Evolutionary conservation across 768 basidiomycete species (phyloP), one percentile per base, ranked within the genome.

Genomic region (Lenzites betulinus): DNA sequence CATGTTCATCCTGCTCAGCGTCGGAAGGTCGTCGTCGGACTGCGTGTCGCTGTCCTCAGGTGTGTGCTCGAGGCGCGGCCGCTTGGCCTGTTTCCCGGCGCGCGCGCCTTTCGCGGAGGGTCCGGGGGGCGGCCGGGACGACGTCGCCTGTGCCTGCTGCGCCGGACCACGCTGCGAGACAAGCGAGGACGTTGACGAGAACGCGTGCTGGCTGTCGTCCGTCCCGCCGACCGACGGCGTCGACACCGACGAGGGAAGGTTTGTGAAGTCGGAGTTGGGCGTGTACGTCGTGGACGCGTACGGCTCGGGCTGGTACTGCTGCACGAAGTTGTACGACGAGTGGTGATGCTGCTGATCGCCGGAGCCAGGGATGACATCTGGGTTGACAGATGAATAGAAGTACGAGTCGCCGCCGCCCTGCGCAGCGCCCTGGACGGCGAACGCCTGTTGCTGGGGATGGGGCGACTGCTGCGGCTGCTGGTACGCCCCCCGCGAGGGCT

Each of bases 41-140:
- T 62, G 60, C 13, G 58, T 47, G 12, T 59, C 64, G 60, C 64
- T 65, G 35, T 66, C 65, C 25, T 56, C 58, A 41, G 59, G 60
- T 5, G 59, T 53, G n/a, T 59, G 59, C 4, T 62, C 58, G 36
- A 50, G 20, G 23, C 62, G 65, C 42, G 39, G 43, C 1, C 65
- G 65, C 54, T 64, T 64, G 22, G 38, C 28, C 38, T 46, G 43
- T 36, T 47, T 55, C 50, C 30, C 30, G 9, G 20, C 50, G 11
- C 51, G 42, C 5, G 6, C 30, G 30, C 30, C 30, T 33, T 11
- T 4, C 11, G 49, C 23, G 11, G 52, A 46, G 7, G 48, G 16
- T 12, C 57, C 62, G 33, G 54, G 20, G 11, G 60, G 1, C 23
- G 26, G 48, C n/a, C 57, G 42, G 13, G 62, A 58, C 3, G 52